phyloP scores from a whole-genome alignment of 345 rosid genomes.

The Trapa bicornis region DNA sequence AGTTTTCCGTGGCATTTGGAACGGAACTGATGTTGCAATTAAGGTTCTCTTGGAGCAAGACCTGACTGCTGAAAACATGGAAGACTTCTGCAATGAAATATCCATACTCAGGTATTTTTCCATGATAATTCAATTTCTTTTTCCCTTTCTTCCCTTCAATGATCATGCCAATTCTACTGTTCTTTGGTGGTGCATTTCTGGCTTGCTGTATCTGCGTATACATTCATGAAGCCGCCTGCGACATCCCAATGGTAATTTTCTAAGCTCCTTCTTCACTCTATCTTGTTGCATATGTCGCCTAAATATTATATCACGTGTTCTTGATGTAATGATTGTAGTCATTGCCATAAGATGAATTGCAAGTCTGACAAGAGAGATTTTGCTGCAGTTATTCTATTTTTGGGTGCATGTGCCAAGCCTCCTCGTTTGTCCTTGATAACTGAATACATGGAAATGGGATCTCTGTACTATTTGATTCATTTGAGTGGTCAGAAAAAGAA shows the following conservation, averaged over 20 bases:
- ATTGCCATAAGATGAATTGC: neutral
- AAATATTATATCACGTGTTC: neutral
- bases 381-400: constrained; percentile 73
- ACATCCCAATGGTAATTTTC: constrained; percentile 82
- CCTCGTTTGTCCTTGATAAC: constrained; percentile 88
- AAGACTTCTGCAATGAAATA: constrained; percentile 96
- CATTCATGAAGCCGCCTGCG: constrained; percentile 67
- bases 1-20: constrained; percentile 96
- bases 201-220: constrained; percentile 10
- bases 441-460: constrained; percentile 98
- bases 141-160: too few relatives aligned
- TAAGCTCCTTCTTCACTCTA: neutral
- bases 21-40: constrained; percentile 95
- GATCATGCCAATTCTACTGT: neutral
- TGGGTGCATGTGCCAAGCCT: constrained; percentile 96
- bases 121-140: neutral
- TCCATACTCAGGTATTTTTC: constrained; percentile 72
- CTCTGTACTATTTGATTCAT: constrained; percentile 76
- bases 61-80: constrained; percentile 91
- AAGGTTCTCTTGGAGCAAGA: constrained; percentile 95
- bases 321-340: too few relatives aligned
- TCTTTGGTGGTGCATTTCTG: neutral
- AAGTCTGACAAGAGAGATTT: neutral
- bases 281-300: neutral
- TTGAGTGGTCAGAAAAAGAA: constrained; percentile 80